phyloP scores from a whole-genome alignment of 208 protist species.

The Novymonas esmeraldas region DNA sequence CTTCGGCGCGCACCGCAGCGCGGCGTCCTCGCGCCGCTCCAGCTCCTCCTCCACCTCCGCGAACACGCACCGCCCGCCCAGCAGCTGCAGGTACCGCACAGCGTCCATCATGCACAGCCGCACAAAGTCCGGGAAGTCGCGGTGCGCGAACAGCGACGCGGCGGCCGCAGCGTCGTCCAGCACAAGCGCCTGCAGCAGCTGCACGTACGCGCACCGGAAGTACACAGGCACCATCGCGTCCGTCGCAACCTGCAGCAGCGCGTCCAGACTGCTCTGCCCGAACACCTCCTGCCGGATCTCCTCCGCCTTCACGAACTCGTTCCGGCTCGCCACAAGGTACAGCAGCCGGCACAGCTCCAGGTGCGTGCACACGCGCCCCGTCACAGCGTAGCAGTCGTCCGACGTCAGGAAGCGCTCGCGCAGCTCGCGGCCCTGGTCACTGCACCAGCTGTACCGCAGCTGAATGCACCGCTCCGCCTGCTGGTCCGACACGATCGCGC shows the following conservation, averaged over 20 bases:
- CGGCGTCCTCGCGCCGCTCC: slow-evolving; percentile 37
- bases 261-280: slow-evolving; percentile 42
- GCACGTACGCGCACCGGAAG: slow-evolving; percentile 40
- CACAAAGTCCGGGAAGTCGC: slow-evolving; percentile 38
- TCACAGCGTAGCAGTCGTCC: slow-evolving; percentile 40
- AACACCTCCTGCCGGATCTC: slow-evolving; percentile 56
- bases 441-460: slow-evolving; percentile 46
- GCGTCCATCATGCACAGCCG: slow-evolving; percentile 41
- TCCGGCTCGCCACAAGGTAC: slow-evolving; percentile 36
- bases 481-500: slow-evolving; percentile 33
- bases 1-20: slow-evolving; percentile 22
- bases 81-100: slow-evolving; percentile 43
- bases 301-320: slow-evolving; percentile 53
- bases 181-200: slow-evolving; percentile 40
- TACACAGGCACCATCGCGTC: slow-evolving; percentile 39
- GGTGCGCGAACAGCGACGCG: slow-evolving; percentile 37
- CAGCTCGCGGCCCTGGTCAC: slow-evolving; percentile 31
- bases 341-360: slow-evolving; percentile 39
- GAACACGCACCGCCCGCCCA: slow-evolving; percentile 22
- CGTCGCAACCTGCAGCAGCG: slow-evolving; percentile 42
- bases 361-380: slow-evolving; percentile 37
- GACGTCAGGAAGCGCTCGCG: slow-evolving; percentile 40
- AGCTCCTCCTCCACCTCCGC: slow-evolving; percentile 37
- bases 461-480: slow-evolving; percentile 45
- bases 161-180: slow-evolving; percentile 38